A percentile compares a stretch with the other conserved stretches of the same genome.
phyloP scores from a whole-genome alignment of 768 basidiomycete genomes.

The Dacryopinax primogenitus region DNA sequence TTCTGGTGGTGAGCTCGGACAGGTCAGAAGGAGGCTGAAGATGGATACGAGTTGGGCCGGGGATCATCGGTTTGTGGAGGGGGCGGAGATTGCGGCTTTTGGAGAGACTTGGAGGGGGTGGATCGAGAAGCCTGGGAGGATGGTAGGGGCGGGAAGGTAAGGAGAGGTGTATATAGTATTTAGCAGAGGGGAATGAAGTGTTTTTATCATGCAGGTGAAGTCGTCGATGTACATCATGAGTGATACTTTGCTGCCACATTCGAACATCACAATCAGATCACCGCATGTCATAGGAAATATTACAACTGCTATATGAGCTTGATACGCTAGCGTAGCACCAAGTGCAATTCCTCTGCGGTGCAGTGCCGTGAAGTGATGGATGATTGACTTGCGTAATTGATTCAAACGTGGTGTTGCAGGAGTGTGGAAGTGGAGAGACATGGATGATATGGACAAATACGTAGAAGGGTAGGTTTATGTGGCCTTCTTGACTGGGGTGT shows the following conservation, averaged over 20 bases:
- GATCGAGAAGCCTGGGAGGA: constrained; percentile 59
- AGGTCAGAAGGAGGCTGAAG: constrained; percentile 39
- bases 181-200: too few species aligned
- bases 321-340: neutral
- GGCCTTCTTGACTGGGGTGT: neutral
- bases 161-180: neutral
- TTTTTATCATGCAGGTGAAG: too few species aligned
- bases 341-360: too few species aligned
- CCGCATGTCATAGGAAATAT: neutral
- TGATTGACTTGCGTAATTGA: neutral
- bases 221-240: too few species aligned
- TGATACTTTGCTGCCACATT: too few species aligned
- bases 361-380: too few species aligned
- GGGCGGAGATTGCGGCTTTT: constrained; percentile 79
- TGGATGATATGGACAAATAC: neutral
- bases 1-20: constrained; percentile 27
- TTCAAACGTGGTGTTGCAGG: neutral
- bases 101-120: constrained; percentile 72
- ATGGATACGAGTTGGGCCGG: constrained; percentile 68
- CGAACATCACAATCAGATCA: neutral
- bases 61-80: constrained; percentile 79
- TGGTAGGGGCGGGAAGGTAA: constrained; percentile 39
- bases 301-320: constrained; percentile 1
- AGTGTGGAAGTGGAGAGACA: neutral
- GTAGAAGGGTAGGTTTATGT: neutral